These are phyloP conservation scores for Phytomonas sp. DNA, from an alignment of 208 protist species.

Conservation along the genomic window DNA sequence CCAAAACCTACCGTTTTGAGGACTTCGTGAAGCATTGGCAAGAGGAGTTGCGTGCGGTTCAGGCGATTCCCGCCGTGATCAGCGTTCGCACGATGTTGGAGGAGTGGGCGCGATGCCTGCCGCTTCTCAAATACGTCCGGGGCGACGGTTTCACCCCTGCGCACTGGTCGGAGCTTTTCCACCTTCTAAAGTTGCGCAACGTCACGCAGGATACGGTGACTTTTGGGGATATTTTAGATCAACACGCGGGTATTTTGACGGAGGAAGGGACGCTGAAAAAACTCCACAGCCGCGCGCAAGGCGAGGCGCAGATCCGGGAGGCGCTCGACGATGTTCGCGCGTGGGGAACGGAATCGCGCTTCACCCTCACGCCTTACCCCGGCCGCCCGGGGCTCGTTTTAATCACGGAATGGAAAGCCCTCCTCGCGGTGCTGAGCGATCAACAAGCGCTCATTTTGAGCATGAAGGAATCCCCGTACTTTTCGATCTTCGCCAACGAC, in stretches of 20 bases:
- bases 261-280: conserved; percentile 87
- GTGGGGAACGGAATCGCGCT: conserved; percentile 86
- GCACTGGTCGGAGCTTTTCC: conserved; percentile 94
- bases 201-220: conserved; percentile 84
- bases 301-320: conserved; percentile 95
- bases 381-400: conserved; percentile 78
- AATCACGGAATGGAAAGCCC: conserved; percentile 97
- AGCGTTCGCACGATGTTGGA: conserved; percentile 88
- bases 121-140: conserved; percentile 89
- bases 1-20: conserved; percentile 92
- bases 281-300: conserved; percentile 90
- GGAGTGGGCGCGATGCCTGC: conserved; percentile 69
- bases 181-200: conserved; percentile 63
- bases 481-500: conserved; percentile 88
- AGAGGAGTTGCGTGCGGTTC: conserved; percentile 76
- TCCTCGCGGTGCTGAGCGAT: conserved; percentile 92
- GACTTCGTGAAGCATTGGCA: conserved; percentile 93
- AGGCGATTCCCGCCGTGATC: conserved; percentile 68
- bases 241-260: conserved; percentile 56
- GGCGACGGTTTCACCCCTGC: conserved; percentile 93
- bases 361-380: conserved; percentile 75
- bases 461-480: conserved; percentile 96
- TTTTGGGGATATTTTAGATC: conserved; percentile 89
- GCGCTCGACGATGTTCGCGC: conserved; percentile 92
- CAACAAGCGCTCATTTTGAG: conserved; percentile 93